A percentile compares a stretch with the other conserved stretches of the same genome.
phyloP scores from a whole-genome alignment of 164 flowering plant genomes.

The Macadamia tetraphylla region DNA sequence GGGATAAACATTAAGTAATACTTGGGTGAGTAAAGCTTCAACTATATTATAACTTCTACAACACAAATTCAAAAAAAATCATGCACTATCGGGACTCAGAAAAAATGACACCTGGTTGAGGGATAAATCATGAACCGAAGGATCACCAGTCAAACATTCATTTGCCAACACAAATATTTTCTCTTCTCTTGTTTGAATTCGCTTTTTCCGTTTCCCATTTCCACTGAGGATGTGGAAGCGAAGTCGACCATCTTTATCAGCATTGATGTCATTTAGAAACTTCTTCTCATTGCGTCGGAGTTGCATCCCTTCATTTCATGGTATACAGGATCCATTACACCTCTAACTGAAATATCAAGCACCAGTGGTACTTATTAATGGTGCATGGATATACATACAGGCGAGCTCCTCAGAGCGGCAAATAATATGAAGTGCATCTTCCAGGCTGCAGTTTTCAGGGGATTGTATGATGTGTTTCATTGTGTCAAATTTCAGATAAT shows the following conservation, averaged over 20 bases:
- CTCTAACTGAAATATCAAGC: constrained; percentile 8
- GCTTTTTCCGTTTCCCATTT: constrained; percentile 81
- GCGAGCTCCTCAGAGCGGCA: constrained; percentile 83
- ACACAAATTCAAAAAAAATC: not conserved
- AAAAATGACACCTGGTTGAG: constrained; percentile 62
- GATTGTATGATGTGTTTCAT: constrained; percentile 86
- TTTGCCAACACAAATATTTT: constrained; percentile 86
- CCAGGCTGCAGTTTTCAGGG: constrained; percentile 63
- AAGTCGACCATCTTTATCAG: constrained; percentile 77
- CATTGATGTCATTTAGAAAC: constrained; percentile 79
- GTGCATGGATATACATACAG: constrained; percentile 43
- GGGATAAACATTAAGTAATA: constrained; percentile 4
- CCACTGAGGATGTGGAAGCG: constrained; percentile 82
- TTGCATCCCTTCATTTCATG: constrained; percentile 87
- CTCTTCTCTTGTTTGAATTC: constrained; percentile 92
- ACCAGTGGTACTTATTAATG: constrained; percentile 1
- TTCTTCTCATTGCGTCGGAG: constrained; percentile 96
- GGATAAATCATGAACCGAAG: constrained; percentile 76
- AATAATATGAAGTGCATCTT: constrained; percentile 70
- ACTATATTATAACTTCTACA: not conserved
- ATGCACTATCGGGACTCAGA: not conserved
- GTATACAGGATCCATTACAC: constrained; percentile 16
- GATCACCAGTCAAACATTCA: constrained; percentile 97
- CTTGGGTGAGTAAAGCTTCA: not conserved
- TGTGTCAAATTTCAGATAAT: constrained; percentile 83